Evolutionary conservation across 306 rosid species (phyloP).

Genomic region (Lathyrus tuberosus): DNA sequence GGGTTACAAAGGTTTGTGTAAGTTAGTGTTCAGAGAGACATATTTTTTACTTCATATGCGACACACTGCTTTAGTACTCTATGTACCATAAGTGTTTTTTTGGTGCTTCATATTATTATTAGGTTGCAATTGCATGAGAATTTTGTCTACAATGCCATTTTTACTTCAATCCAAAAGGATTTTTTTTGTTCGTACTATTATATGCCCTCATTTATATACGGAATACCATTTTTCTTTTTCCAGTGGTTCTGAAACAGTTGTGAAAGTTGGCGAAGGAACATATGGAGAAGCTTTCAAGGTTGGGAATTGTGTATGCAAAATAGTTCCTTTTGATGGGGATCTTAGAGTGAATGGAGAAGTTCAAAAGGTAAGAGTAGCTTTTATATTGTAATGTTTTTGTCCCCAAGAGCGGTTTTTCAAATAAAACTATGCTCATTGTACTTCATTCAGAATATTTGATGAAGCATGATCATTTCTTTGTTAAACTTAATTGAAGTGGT

Average conservation of each 20-base stretch:
- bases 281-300: constrained; percentile 91
- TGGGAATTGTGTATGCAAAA: constrained; percentile 78
- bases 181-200: constrained; percentile 28
- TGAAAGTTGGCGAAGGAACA: constrained; percentile 93
- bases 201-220: constrained; percentile 38
- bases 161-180: not conserved
- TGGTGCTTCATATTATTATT: constrained; percentile 16
- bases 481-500: constrained; percentile 21
- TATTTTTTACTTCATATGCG: constrained; percentile 17
- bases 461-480: constrained; percentile 15
- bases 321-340: constrained; percentile 92
- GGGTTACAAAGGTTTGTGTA: constrained; percentile 7
- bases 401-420: constrained; percentile 16
- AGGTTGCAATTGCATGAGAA: constrained; percentile 4
- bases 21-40: constrained; percentile 3
- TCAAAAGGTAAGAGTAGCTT: constrained; percentile 68
- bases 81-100: not conserved
- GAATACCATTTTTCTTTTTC: constrained; percentile 34
- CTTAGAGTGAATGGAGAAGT: constrained; percentile 80
- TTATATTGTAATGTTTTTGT: constrained; percentile 18
- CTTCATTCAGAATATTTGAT: constrained; percentile 16
- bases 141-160: constrained; percentile 18
- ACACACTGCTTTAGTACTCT: not conserved
- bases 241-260: constrained; percentile 63
- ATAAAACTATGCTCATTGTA: constrained; percentile 23